phyloP scores from a whole-genome alignment of 2,329 filamentous ascomycete genomes.

The Colletotrichum gloeosporioides region DNA sequence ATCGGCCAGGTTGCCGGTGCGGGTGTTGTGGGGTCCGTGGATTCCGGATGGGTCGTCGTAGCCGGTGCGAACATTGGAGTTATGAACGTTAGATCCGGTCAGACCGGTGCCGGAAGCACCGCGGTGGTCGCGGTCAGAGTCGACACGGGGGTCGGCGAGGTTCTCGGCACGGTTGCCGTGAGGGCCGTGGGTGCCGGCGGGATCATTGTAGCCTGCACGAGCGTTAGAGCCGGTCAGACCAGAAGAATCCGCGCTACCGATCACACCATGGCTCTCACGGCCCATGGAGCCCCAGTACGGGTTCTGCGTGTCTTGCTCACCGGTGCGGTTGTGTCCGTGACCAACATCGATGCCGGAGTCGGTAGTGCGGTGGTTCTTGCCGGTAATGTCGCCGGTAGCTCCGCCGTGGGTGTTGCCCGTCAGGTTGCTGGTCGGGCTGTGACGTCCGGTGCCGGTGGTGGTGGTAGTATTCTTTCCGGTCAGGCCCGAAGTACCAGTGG shows the following conservation, averaged over 20 bases:
- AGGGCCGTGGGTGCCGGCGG: slow-evolving; percentile 33
- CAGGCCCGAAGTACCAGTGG: neutral
- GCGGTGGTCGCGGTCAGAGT: slow-evolving; percentile 45
- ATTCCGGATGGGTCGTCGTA: slow-evolving; percentile 28
- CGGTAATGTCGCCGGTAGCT: neutral
- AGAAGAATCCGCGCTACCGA: slow-evolving; percentile 6
- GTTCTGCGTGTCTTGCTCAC: neutral
- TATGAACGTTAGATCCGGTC: neutral
- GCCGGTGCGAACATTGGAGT: neutral
- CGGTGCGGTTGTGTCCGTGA: neutral
- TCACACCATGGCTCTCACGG: slow-evolving; percentile 26
- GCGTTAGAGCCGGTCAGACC: slow-evolving; percentile 28
- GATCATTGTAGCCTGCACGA: slow-evolving; percentile 6
- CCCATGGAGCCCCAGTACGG: slow-evolving; percentile 19
- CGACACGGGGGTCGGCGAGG: slow-evolving; percentile 53
- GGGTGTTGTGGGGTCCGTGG: slow-evolving; percentile 37
- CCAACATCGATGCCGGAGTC: slow-evolving; percentile 18
- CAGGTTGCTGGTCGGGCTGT: neutral
- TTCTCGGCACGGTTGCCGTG: slow-evolving; percentile 44
- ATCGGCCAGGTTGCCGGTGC: slow-evolving; percentile 29
- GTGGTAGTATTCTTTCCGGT: slow-evolving; percentile 32
- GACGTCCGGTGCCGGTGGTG: slow-evolving; percentile 43
- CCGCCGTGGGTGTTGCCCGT: neutral
- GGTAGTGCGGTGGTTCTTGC: neutral
- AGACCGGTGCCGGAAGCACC: neutral